phyloP scores from a whole-genome alignment of 2,329 filamentous ascomycete species.

The Aspergillus thermomutatus region DNA sequence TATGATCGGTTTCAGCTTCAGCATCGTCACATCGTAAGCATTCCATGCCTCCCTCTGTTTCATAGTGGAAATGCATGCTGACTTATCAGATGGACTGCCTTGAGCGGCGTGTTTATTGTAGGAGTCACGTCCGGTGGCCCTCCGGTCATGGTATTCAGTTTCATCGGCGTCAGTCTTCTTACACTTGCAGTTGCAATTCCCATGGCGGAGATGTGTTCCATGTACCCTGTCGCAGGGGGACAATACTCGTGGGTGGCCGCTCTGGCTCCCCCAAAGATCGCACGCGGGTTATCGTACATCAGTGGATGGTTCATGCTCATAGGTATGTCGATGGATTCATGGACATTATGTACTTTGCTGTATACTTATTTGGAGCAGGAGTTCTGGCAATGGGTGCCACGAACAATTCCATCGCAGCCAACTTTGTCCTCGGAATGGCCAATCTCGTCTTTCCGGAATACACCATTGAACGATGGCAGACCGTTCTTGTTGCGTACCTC shows the following conservation, averaged over 20 bases:
- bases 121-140: constrained; percentile 56
- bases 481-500: constrained; percentile 51
- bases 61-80: neutral
- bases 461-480: constrained; percentile 55
- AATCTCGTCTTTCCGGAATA: constrained; percentile 52
- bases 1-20: constrained; percentile 60
- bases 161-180: constrained; percentile 51
- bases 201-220: constrained; percentile 59
- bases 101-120: constrained; percentile 55
- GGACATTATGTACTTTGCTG: neutral
- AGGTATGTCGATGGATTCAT: constrained; percentile 23
- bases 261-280: constrained; percentile 48
- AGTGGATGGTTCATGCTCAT: constrained; percentile 51
- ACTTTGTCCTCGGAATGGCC: constrained; percentile 55
- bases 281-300: constrained; percentile 43
- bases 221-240: constrained; percentile 55
- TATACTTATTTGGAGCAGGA: constrained; percentile 23
- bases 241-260: constrained; percentile 59
- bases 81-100: constrained; percentile 49
- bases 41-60: neutral
- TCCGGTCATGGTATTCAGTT: constrained; percentile 58
- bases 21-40: constrained; percentile 51
- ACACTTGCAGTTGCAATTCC: constrained; percentile 55
- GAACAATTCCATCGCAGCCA: constrained; percentile 54
- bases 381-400: constrained; percentile 53